These are phyloP conservation scores for Emydomyces testavorans DNA, from an alignment of 2,329 filamentous ascomycete genomes.

Conservation along the genomic window DNA sequence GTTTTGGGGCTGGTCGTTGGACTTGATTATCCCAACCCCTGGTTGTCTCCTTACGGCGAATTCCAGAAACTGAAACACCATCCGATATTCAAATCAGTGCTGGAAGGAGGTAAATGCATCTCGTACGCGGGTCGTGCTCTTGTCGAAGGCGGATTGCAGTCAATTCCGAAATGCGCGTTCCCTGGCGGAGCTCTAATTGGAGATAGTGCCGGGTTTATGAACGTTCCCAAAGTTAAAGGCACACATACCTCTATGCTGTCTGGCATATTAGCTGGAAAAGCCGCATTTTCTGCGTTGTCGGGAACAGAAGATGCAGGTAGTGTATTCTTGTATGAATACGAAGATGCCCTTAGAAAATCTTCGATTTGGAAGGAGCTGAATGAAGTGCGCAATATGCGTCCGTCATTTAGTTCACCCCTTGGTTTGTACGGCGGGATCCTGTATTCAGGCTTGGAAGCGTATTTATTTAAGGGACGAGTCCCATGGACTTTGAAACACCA, in stretches of 20 bases:
- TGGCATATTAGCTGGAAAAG: constrained; percentile 90
- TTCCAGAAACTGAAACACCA: constrained; percentile 99
- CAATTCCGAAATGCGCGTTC: constrained; percentile 92
- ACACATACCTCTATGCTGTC: constrained; percentile 97
- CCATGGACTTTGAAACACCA: constrained; percentile 92
- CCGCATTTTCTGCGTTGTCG: constrained; percentile 66
- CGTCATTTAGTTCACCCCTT: constrained; percentile 78
- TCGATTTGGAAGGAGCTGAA: constrained; percentile 89
- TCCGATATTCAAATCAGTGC: constrained; percentile 69
- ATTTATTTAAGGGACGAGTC: constrained; percentile 66
- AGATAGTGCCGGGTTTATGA: constrained; percentile 91
- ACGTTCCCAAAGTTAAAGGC: constrained; percentile 96
- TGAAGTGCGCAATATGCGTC: constrained; percentile 93
- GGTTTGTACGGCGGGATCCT: constrained; percentile 80
- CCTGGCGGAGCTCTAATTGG: constrained; percentile 91
- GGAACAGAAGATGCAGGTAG: constrained; percentile 46
- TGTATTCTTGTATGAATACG: constrained; percentile 89
- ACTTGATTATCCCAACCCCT: constrained; percentile 92
- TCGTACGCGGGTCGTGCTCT: constrained; percentile 88
- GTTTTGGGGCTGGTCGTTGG: constrained; percentile 84
- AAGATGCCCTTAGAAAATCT: constrained; percentile 73
- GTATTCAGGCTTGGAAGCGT: constrained; percentile 90
- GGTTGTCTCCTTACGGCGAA: constrained; percentile 87
- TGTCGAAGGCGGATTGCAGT: constrained; percentile 92
- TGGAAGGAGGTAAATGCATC: constrained; percentile 96